These are phyloP conservation scores for Pistacia integerrima DNA, from an alignment of 345 rosid genomes.

Conservation along the genomic window DNA sequence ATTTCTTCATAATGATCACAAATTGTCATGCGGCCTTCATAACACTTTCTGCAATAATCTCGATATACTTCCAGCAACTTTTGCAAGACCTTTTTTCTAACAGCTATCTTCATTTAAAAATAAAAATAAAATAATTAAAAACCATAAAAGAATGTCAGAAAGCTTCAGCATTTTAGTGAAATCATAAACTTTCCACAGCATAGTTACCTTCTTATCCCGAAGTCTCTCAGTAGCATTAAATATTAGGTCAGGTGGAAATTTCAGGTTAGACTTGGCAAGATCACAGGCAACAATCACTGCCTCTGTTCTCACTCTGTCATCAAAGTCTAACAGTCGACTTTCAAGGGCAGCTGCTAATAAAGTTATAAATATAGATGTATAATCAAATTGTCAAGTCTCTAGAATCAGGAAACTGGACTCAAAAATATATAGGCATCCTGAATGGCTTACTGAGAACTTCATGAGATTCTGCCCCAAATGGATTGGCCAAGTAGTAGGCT, in stretches of 20 bases:
- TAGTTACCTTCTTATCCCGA: conserved; percentile 87
- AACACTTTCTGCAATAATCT: conserved; percentile 76
- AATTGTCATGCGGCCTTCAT: conserved; percentile 58
- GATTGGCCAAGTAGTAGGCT: conserved; percentile 67
- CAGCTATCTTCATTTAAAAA: conserved; percentile 56
- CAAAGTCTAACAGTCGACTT: conserved; percentile 80
- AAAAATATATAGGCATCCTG: conserved; percentile 6
- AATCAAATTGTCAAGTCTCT: conserved; percentile 14
- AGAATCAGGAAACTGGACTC: conserved; percentile 27
- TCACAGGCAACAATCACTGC: conserved; percentile 82
- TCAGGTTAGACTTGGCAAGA: conserved; percentile 59
- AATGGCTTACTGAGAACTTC: conserved; percentile 66
- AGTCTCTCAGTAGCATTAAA: conserved; percentile 77
- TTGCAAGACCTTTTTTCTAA: conserved; percentile 82
- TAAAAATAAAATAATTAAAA: not conserved
- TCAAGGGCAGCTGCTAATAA: conserved; percentile 69
- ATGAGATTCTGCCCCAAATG: conserved; percentile 50
- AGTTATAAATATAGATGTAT: conserved; percentile 22
- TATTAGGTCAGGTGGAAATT: conserved; percentile 54
- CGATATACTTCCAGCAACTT: conserved; percentile 81
- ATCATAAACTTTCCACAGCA: conserved; percentile 6
- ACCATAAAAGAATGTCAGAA: conserved; percentile 21
- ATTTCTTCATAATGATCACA: conserved; percentile 72
- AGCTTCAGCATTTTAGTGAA: conserved; percentile 6
- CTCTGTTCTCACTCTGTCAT: conserved; percentile 79